Conservation (phyloP, 1,284 basidiomycete genomes). For the Cutaneotrichosporon spelunceum region DNA sequence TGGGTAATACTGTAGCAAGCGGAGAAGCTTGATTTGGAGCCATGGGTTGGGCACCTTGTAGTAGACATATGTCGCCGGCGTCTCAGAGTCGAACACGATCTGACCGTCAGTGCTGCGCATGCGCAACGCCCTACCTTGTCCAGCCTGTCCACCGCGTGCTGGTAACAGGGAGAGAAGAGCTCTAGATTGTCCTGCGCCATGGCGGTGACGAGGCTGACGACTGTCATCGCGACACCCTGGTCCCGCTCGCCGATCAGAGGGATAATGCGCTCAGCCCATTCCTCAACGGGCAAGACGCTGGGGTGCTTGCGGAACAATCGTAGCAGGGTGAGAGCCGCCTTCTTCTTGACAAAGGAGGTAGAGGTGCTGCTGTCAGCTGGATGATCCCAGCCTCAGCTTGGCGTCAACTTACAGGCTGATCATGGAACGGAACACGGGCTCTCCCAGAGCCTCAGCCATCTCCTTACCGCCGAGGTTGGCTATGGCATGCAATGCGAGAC, state of each 20-base stretch:
- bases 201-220: conserved; percentile 89
- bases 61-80: conserved; percentile 83
- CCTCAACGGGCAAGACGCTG: conserved; percentile 82
- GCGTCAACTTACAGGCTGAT: conserved; percentile 78
- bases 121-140: conserved; percentile 61
- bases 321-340: conserved; percentile 90
- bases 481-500: conserved; percentile 94
- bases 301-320: conserved; percentile 94
- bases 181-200: conserved; percentile 91
- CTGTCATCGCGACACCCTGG: conserved; percentile 89
- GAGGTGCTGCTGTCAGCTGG: conserved; percentile 66
- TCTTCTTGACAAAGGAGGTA: conserved; percentile 93
- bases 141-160: conserved; percentile 86
- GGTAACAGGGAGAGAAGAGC: conserved; percentile 85
- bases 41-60: conserved; percentile 86
- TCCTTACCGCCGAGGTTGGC: conserved; percentile 97
- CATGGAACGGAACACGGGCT: conserved; percentile 88
- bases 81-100: conserved; percentile 89
- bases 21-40: conserved; percentile 94
- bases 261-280: conserved; percentile 94
- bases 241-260: conserved; percentile 92
- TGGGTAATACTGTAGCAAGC: conserved; percentile 91
- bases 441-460: conserved; percentile 92
- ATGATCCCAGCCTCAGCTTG: background rate
- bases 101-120: conserved; percentile 43